Percentiles rank a stretch among this genome's conserved stretches.
Evolutionary conservation across 352 stramenopile species (phyloP).

Genomic region (Thalassiosira mediterranea): DNA sequence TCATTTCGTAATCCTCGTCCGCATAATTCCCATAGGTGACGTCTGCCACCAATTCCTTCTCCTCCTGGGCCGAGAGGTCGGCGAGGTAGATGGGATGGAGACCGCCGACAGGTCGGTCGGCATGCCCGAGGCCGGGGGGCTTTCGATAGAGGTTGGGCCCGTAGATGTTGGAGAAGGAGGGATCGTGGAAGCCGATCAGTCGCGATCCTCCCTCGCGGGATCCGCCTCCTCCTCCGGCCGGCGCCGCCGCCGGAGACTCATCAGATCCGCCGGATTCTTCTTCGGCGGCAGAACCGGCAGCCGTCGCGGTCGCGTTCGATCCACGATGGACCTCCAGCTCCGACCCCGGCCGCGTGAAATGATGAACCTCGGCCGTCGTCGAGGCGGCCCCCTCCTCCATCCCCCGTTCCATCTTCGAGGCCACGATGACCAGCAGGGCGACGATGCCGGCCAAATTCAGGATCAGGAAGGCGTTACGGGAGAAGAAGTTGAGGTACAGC

Average conservation of each 20-base stretch:
- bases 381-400: conserved; percentile 3
- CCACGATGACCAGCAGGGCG: conserved; percentile 1
- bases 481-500: too few relatives aligned
- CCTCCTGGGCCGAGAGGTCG: conserved; percentile 2
- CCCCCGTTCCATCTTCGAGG: neutral
- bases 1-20: conserved; percentile 16
- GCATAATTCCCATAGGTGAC: neutral
- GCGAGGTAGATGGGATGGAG: conserved; percentile 42
- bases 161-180: conserved; percentile 31
- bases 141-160: conserved; percentile 31
- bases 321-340: neutral
- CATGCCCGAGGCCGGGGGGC: conserved; percentile 40
- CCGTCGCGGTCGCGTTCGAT: neutral
- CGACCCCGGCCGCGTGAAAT: neutral
- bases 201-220: neutral
- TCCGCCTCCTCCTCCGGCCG: neutral
- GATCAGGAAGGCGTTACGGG: conserved; percentile 17
- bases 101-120: conserved; percentile 20
- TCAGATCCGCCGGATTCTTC: neutral
- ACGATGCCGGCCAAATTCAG: neutral
- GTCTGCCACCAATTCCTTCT: neutral
- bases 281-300: neutral
- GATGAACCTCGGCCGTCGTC: conserved; percentile 6
- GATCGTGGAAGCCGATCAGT: conserved; percentile 37
- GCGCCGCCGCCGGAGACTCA: neutral